A percentile compares a stretch with the other conserved stretches of the same genome.
Evolutionary conservation across 148 eudicot species (phyloP).

Genomic region (Selenicereus undatus): DNA sequence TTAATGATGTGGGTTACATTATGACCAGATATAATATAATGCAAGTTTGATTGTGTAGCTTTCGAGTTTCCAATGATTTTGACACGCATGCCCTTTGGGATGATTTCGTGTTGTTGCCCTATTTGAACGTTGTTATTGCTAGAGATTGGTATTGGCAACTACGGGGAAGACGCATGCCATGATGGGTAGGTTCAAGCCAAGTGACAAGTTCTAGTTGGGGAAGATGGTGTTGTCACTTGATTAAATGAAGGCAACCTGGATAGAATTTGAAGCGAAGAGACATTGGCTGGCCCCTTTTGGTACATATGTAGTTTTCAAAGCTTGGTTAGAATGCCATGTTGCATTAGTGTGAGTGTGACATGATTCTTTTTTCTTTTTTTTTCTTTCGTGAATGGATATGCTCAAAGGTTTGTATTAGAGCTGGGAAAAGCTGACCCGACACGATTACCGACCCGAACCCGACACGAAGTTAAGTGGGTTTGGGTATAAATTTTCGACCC

Average conservation of each 20-base stretch:
- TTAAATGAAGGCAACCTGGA: neutral
- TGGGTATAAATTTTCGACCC: too few relatives aligned
- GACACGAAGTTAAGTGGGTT: too few relatives aligned
- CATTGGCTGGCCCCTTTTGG: neutral
- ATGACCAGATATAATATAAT: neutral
- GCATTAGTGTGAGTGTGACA: neutral
- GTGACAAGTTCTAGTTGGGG: neutral
- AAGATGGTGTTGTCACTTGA: neutral
- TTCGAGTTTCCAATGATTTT: neutral
- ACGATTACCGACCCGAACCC: too few relatives aligned
- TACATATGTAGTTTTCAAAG: neutral
- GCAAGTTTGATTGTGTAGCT: neutral
- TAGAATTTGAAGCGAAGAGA: neutral
- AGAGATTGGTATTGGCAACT: neutral
- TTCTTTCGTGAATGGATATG: too few relatives aligned
- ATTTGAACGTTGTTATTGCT: neutral
- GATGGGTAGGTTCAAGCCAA: constrained; percentile 4
- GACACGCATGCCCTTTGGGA: constrained; percentile 2
- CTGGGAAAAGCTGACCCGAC: too few relatives aligned
- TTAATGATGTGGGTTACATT: neutral
- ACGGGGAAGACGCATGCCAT: neutral
- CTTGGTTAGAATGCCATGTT: constrained; percentile 8
- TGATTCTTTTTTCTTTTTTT: neutral
- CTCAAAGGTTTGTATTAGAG: too few relatives aligned
- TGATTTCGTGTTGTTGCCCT: constrained; percentile 4